Evolutionary conservation across 768 basidiomycete genomes (phyloP).

Genomic region (Chalciporus piperatus): DNA sequence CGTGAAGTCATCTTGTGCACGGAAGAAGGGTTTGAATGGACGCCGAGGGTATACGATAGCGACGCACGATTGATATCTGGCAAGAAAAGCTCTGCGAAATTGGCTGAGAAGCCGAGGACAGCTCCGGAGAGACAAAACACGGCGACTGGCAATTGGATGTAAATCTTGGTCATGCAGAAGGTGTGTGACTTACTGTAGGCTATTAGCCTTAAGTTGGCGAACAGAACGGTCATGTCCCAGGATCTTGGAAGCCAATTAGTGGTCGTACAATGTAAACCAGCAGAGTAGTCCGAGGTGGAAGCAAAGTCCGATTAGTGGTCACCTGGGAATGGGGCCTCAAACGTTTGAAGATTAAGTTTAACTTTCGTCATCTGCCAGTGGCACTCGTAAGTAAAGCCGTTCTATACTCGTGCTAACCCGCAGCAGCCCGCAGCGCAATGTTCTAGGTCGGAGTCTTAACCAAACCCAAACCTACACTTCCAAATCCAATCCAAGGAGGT

Average conservation of each 20-base stretch:
- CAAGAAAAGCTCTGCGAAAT: slow-evolving; percentile 67
- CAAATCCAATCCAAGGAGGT: too few species aligned
- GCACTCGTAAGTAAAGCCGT: not conserved
- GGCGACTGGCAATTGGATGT: slow-evolving; percentile 27
- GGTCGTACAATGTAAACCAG: not conserved
- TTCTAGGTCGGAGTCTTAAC: too few species aligned
- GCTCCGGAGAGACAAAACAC: slow-evolving; percentile 41
- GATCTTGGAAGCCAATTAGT: not conserved
- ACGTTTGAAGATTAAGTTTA: not conserved
- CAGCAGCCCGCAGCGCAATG: too few species aligned
- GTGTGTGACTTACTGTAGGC: slow-evolving; percentile 44
- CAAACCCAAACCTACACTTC: too few species aligned
- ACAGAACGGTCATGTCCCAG: slow-evolving; percentile 55
- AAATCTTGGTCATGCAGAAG: slow-evolving; percentile 22
- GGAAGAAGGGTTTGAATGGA: not conserved
- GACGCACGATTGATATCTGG: slow-evolving; percentile 61
- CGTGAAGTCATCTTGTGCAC: slow-evolving; percentile 57
- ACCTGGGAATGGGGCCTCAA: not conserved
- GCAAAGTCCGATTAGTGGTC: not conserved
- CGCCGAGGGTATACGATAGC: slow-evolving; percentile 1
- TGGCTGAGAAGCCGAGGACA: slow-evolving; percentile 66
- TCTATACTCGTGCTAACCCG: too few species aligned
- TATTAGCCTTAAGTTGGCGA: slow-evolving; percentile 51
- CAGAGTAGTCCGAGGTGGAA: not conserved
- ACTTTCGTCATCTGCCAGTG: too few species aligned